Conservation (phyloP, 148 eudicot species). For the Dysphania ambrosioides region DNA sequence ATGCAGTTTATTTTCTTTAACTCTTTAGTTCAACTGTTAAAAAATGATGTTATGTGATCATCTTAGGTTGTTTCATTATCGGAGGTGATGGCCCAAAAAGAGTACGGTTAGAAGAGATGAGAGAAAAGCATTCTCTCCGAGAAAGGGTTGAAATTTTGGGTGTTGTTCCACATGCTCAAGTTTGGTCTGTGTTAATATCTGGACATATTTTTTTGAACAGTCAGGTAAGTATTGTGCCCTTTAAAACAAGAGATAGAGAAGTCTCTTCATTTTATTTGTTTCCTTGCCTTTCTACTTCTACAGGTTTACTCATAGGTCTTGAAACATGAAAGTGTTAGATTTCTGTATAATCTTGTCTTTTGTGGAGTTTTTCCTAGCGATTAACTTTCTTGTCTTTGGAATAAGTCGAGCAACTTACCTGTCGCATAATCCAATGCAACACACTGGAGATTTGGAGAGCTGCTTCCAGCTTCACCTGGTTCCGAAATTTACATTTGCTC, state of each 20-base stretch:
- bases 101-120: conserved; percentile 95
- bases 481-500: background rate
- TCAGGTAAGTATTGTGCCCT: conserved; percentile 42
- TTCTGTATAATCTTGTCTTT: background rate
- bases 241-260: background rate
- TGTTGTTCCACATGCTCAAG: conserved; percentile 98
- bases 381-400: background rate
- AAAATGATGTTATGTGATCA: conserved; percentile 8
- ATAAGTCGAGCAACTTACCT: background rate
- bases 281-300: background rate
- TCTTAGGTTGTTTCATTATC: conserved; percentile 73
- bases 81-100: conserved; percentile 99
- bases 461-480: background rate
- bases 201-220: conserved; percentile 94
- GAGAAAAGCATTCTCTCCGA: conserved; percentile 95
- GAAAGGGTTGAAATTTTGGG: conserved; percentile 97
- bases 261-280: background rate
- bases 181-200: conserved; percentile 73
- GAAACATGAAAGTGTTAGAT: background rate
- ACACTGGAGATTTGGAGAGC: background rate
- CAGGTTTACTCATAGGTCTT: too few relatives aligned
- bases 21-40: background rate
- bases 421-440: background rate
- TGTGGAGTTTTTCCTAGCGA: background rate
- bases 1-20: background rate